Evolutionary conservation across 495 filamentous ascomycete genomes (phyloP), one percentile per base, ranked within the genome.

Genomic region (Gamarada debralockiae): DNA sequence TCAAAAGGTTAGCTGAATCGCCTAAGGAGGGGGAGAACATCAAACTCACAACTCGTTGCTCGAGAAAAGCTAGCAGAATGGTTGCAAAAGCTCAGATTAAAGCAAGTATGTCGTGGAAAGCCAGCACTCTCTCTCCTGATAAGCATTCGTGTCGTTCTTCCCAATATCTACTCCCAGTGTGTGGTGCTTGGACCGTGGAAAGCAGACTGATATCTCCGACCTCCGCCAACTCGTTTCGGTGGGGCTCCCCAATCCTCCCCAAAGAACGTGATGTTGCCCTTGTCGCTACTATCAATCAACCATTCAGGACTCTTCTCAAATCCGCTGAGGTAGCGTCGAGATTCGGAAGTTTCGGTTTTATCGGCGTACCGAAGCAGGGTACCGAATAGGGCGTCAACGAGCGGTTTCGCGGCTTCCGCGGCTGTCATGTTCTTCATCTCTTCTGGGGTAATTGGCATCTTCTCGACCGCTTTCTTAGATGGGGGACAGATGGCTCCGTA

Each of bases 381-480:
- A 34, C 64, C 65, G 38, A 70, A 70, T 0, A 57, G 43, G 60
- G 71, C 62, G n/a, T 61, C 65, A 1, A 79, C 36, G n/a, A 75
- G 45, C 10, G 70, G 69, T 14, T 60, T 56, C 1, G 65, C 63
- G 42, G 68, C 63, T 36, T 70, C 64, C 1, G 33, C 50, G 1
- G 59, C 50, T 2, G 65, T 55, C 50, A 67, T 72, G 1, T 38
- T 39, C n/a, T 65, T 57, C 15, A 66, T 65, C 17, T 76, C 66
- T 1, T 66, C 60, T 9, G 64, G 22, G 6, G 53, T 58, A 23
- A 66, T 25, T n/a, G 25, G 18, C 39, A 41, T 42, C 43, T 50
- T 51, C 20, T 4, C 12, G 6, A 24, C n/a, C 22, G 24, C 15
- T 9, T 23, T 39, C 18, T 50, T 59, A 9, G 27, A 17, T 33